Evolutionary conservation across 2,329 filamentous ascomycete species (phyloP), one percentile per base, ranked within the genome.

Genomic region (Thermoascus crustaceus): DNA sequence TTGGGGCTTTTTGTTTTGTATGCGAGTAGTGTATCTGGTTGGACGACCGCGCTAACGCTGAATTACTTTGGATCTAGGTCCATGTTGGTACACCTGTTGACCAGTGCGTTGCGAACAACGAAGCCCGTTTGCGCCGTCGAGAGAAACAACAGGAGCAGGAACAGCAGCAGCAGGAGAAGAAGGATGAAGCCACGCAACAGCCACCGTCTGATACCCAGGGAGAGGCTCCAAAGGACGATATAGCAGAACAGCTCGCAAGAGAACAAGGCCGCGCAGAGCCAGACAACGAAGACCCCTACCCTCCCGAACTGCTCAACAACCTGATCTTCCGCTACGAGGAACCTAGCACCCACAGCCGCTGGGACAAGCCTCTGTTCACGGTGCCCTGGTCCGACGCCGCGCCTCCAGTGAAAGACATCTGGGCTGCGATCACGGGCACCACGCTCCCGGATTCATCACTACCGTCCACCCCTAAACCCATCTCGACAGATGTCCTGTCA

Each of bases 301-400:
- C 67, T 0, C 53, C 70, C 4, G 71, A 73, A 10, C 68, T 77
- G 35, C 75, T 80, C 46, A 68, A 76, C 43, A 80, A 80, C 48
- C 69, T 81, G 27, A 69, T 78, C 46, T 80, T 77, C 57, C 68
- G 77, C 39, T 80, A 79, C 52, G 77, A 81, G 59, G 77, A 80
- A 58, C 76, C 76, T n/a, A 77, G 75, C 49, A 75, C 73, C 23
- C 75, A 78, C 67, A 75, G 67, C 31, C 67, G 76, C 33, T 81
- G 76, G 76, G 76, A 81, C 53, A 75, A 75, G 31, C 76, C 77
- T 0, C 67, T 80, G 13, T 81, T 80, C 61, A 77, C 73, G 7
- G 69, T 80, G 1, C 69, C 73, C 4, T 71, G 68, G 46, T 64
- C 69, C 38, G 76, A 80, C 49, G 50, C 64, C 5, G 62, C 65